These are phyloP conservation scores for Trichoderma lentiforme DNA, from an alignment of 2,329 filamentous ascomycete species.

Conservation along the genomic window DNA sequence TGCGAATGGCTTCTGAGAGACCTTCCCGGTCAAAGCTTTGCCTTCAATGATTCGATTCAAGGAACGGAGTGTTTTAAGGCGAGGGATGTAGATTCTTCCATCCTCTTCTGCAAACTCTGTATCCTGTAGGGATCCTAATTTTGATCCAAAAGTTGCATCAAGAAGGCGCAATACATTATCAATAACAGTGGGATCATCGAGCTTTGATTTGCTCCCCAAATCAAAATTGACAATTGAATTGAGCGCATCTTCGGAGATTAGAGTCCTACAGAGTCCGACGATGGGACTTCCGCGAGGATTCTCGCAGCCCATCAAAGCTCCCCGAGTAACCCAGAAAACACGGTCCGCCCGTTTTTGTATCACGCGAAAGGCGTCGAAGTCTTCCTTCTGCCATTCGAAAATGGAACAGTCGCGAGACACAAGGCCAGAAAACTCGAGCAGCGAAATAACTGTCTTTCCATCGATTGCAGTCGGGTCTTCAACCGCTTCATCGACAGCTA, in stretches of 20 bases:
- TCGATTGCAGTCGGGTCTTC: slow-evolving; percentile 21
- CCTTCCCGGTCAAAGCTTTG: slow-evolving; percentile 12
- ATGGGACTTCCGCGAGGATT: slow-evolving; percentile 40
- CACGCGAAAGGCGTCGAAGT: slow-evolving; percentile 41
- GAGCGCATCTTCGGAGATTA: slow-evolving; percentile 48
- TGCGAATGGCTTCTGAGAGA: slow-evolving; percentile 24
- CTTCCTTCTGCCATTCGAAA: slow-evolving; percentile 37
- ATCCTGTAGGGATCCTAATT: slow-evolving; percentile 29
- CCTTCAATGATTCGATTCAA: slow-evolving; percentile 47
- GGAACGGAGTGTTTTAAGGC: slow-evolving; percentile 38
- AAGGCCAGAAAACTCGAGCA: slow-evolving; percentile 41
- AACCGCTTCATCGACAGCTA: slow-evolving; percentile 19
- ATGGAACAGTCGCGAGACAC: slow-evolving; percentile 28
- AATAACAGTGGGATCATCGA: slow-evolving; percentile 20
- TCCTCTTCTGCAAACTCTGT: slow-evolving; percentile 43
- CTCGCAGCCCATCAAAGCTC: slow-evolving; percentile 36
- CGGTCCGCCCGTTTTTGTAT: slow-evolving; percentile 37
- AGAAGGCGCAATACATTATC: slow-evolving; percentile 28
- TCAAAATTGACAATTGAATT: slow-evolving; percentile 46
- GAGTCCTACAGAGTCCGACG: slow-evolving; percentile 45
- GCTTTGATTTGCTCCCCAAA: slow-evolving; percentile 26
- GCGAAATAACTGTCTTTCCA: slow-evolving; percentile 40
- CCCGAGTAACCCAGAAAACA: slow-evolving; percentile 48
- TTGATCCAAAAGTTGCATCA: slow-evolving; percentile 24
- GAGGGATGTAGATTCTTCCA: slow-evolving; percentile 42